Evolutionary conservation across 352 stramenopile species (phyloP).

Genomic region (Peronospora belbahrii): DNA sequence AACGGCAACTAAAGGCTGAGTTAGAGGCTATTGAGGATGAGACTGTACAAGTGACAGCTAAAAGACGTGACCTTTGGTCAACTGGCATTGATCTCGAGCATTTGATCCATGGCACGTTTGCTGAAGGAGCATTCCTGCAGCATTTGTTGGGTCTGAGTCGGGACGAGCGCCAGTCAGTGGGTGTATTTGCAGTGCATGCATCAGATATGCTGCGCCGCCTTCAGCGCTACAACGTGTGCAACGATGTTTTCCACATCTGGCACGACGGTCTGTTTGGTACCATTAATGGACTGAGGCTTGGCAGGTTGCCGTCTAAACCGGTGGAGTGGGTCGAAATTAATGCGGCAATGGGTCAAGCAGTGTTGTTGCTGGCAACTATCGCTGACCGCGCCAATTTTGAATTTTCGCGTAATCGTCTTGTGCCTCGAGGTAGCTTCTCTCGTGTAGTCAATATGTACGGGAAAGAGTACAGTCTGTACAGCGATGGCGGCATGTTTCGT

Average conservation of each 20-base stretch:
- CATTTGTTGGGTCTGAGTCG: conserved; percentile 62
- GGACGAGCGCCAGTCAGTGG: conserved; percentile 68
- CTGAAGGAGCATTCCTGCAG: conserved; percentile 68
- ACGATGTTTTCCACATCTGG: conserved; percentile 90
- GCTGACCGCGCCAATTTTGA: conserved; percentile 71
- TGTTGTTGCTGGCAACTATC: conserved; percentile 79
- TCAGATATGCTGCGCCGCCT: conserved; percentile 72
- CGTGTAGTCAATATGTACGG: conserved; percentile 82
- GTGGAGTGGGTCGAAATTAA: conserved; percentile 90
- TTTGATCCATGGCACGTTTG: conserved; percentile 64
- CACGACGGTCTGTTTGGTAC: conserved; percentile 85
- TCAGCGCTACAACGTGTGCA: conserved; percentile 84
- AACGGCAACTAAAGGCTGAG: conserved; percentile 41
- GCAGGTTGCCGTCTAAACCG: conserved; percentile 64
- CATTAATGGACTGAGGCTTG: conserved; percentile 84
- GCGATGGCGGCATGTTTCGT: conserved; percentile 81
- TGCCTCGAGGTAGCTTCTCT: conserved; percentile 80
- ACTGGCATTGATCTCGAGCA: conserved; percentile 64
- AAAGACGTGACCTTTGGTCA: conserved; percentile 64
- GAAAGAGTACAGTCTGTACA: conserved; percentile 75
- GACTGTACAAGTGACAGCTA: conserved; percentile 39
- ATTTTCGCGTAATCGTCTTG: conserved; percentile 75
- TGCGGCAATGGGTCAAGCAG: conserved; percentile 74
- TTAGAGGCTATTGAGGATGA: conserved; percentile 54
- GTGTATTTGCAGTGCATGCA: conserved; percentile 70